Conservation (phyloP, 306 rosid species). For the Purshia tridentata region DNA sequence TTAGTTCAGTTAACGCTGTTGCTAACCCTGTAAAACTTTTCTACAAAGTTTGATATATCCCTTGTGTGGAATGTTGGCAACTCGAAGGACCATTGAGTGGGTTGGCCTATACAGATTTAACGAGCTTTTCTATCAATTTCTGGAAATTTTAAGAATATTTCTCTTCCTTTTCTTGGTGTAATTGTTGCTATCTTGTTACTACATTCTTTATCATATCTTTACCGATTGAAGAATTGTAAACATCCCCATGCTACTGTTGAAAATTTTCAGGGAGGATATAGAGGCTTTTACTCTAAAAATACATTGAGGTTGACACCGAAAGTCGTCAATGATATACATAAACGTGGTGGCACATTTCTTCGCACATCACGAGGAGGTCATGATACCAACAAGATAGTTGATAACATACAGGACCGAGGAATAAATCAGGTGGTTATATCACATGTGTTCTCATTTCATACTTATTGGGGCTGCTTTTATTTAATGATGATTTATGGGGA, state of each 20-base stretch:
- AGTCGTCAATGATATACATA: slow-evolving; percentile 81
- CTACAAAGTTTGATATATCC: not conserved
- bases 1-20: slow-evolving; percentile 35
- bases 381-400: slow-evolving; percentile 92
- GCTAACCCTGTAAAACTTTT: slow-evolving; percentile 4
- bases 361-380: slow-evolving; percentile 96
- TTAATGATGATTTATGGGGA: not conserved
- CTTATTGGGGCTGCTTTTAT: slow-evolving; percentile 12
- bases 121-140: too few species aligned
- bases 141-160: too few species aligned
- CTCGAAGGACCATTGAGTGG: too few species aligned
- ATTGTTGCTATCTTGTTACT: slow-evolving; percentile 1
- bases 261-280: slow-evolving; percentile 76
- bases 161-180: not conserved
- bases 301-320: slow-evolving; percentile 69
- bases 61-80: not conserved
- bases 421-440: slow-evolving; percentile 73
- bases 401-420: slow-evolving; percentile 83
- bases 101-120: too few species aligned
- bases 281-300: slow-evolving; percentile 88
- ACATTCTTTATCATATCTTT: slow-evolving; percentile 15
- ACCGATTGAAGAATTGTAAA: slow-evolving; percentile 13
- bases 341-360: slow-evolving; percentile 89
- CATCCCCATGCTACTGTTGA: not conserved
- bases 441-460: slow-evolving; percentile 18